Percentiles rank a stretch among this genome's conserved stretches.
phyloP scores from a whole-genome alignment of 345 rosid genomes.

The Populus simonii region DNA sequence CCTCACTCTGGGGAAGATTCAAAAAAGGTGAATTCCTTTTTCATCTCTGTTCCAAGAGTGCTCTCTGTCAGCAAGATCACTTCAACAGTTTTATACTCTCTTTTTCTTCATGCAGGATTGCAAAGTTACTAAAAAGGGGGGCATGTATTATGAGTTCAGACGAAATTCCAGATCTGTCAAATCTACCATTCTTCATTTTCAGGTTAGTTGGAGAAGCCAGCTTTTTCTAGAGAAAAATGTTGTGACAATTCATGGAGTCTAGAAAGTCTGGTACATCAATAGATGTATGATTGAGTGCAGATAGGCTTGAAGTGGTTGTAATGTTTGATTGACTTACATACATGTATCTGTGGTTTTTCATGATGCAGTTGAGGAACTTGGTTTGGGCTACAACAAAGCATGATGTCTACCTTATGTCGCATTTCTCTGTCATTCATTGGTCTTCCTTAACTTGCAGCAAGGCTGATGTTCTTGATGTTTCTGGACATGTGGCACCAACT shows the following conservation, averaged over 20 bases:
- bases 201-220: slow-evolving; percentile 20
- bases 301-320: background rate
- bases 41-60: background rate
- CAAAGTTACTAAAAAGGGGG: slow-evolving; percentile 40
- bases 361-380: slow-evolving; percentile 51
- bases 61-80: background rate
- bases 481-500: slow-evolving; percentile 51
- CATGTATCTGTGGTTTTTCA: background rate
- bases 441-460: slow-evolving; percentile 47
- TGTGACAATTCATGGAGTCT: background rate
- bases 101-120: slow-evolving; percentile 35
- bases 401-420: slow-evolving; percentile 57
- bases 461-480: slow-evolving; percentile 55
- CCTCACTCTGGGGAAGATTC: slow-evolving; percentile 51
- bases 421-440: slow-evolving; percentile 59
- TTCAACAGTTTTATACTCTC: background rate
- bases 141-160: slow-evolving; percentile 45
- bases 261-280: background rate
- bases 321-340: background rate
- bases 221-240: background rate
- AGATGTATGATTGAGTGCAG: background rate
- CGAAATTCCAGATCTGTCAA: slow-evolving; percentile 55
- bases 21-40: slow-evolving; percentile 33
- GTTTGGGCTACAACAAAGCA: slow-evolving; percentile 62
- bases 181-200: slow-evolving; percentile 63